phyloP scores from a whole-genome alignment of 768 basidiomycete species.

The Trametopsis cervina region DNA sequence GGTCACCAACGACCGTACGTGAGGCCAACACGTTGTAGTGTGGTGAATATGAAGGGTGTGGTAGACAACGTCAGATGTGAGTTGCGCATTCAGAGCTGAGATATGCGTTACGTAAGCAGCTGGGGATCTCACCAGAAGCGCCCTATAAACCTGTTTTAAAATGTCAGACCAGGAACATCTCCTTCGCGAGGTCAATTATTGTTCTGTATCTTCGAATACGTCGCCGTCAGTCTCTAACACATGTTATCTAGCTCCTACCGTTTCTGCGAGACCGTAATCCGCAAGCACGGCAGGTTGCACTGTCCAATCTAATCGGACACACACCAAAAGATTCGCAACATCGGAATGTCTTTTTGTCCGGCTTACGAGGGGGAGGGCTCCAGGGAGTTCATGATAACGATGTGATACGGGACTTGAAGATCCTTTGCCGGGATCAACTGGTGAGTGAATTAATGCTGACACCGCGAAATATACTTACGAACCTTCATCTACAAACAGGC shows the following conservation, averaged over 20 bases:
- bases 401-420: constrained; percentile 72
- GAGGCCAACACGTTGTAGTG: too few species aligned
- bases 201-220: not conserved
- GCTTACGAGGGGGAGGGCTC: constrained; percentile 49
- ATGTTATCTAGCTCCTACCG: constrained; percentile 52
- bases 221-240: not conserved
- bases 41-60: too few species aligned
- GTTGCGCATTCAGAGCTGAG: too few species aligned
- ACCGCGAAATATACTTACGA: not conserved
- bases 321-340: constrained; percentile 66
- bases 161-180: constrained; percentile 14
- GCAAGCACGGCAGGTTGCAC: constrained; percentile 79
- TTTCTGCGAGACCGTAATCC: constrained; percentile 87
- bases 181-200: constrained; percentile 29
- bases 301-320: constrained; percentile 76
- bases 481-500: constrained; percentile 38
- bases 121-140: too few species aligned
- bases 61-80: too few species aligned
- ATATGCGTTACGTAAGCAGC: too few species aligned
- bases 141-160: not conserved
- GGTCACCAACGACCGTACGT: too few species aligned
- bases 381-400: constrained; percentile 57
- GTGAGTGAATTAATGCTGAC: constrained; percentile 37
- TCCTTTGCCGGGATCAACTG: constrained; percentile 84
- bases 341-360: constrained; percentile 68